phyloP scores from a whole-genome alignment of 2,329 filamentous ascomycete species.

The Aspergillus alliaceus region DNA sequence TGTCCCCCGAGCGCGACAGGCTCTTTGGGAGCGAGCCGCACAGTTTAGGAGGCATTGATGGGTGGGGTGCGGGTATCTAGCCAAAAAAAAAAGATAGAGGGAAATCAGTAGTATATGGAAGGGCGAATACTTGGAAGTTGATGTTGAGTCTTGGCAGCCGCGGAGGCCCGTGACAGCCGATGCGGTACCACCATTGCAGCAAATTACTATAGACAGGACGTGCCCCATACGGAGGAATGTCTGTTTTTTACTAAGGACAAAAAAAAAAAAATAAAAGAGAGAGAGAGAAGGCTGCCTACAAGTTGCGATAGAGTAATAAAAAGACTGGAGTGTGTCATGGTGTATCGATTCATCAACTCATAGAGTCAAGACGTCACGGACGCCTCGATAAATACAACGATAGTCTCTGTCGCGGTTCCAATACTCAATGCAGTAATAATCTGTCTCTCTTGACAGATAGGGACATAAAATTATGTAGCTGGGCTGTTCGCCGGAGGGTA shows the following conservation, averaged over 20 bases:
- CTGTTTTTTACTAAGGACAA: neutral
- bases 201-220: too few species aligned
- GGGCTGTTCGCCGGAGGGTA: neutral
- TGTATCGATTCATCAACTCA: conserved; percentile 32
- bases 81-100: conserved; percentile 4
- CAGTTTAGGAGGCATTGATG: conserved; percentile 41
- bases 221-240: neutral
- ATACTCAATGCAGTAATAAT: conserved; percentile 19
- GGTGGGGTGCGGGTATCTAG: conserved; percentile 8
- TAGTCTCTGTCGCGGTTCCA: conserved; percentile 16
- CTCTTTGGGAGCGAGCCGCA: conserved; percentile 36
- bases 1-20: conserved; percentile 30
- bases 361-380: conserved; percentile 29
- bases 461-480: conserved; percentile 2
- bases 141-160: conserved; percentile 15
- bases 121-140: conserved; percentile 4
- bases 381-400: conserved; percentile 23
- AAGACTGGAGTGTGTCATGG: conserved; percentile 14
- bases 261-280: neutral
- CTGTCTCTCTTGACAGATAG: conserved; percentile 10
- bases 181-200: neutral
- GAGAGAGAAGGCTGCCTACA: neutral
- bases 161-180: conserved; percentile 1
- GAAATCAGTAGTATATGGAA: conserved; percentile 5
- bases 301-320: neutral